phyloP scores from a whole-genome alignment of 2,329 filamentous ascomycete species.

The Paecilomyces sp. region DNA sequence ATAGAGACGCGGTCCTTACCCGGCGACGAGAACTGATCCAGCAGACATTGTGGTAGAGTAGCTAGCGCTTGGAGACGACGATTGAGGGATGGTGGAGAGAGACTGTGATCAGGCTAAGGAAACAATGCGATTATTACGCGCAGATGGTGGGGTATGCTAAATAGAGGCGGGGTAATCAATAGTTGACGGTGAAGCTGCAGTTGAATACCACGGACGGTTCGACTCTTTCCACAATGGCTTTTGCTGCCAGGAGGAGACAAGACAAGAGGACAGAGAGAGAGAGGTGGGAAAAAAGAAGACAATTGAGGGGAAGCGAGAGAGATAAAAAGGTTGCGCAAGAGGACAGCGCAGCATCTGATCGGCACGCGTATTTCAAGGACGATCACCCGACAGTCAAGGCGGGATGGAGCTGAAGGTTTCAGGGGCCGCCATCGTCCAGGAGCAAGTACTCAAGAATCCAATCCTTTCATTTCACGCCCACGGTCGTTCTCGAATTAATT shows the following conservation, averaged over 20 bases:
- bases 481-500: no score
- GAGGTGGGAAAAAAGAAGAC: not conserved
- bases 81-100: not conserved
- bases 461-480: not conserved
- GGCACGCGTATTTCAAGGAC: not conserved
- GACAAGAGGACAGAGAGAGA: not conserved
- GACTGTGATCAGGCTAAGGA: not conserved
- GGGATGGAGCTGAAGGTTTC: not conserved
- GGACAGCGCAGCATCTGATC: not conserved
- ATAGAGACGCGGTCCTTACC: constrained; percentile 51
- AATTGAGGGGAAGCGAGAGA: not conserved
- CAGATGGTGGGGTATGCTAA: constrained; percentile 2
- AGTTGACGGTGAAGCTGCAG: not conserved
- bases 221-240: not conserved
- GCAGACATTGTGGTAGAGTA: constrained; percentile 55
- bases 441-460: not conserved
- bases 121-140: not conserved
- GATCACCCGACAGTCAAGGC: not conserved
- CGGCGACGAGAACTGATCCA: constrained; percentile 85
- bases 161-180: not conserved
- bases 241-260: not conserved
- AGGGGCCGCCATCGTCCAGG: not conserved
- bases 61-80: not conserved
- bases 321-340: not conserved
- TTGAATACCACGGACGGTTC: not conserved